Evolutionary conservation across 2,329 filamentous ascomycete genomes (phyloP).

Genomic region (Purpureocillium lavendulum): DNA sequence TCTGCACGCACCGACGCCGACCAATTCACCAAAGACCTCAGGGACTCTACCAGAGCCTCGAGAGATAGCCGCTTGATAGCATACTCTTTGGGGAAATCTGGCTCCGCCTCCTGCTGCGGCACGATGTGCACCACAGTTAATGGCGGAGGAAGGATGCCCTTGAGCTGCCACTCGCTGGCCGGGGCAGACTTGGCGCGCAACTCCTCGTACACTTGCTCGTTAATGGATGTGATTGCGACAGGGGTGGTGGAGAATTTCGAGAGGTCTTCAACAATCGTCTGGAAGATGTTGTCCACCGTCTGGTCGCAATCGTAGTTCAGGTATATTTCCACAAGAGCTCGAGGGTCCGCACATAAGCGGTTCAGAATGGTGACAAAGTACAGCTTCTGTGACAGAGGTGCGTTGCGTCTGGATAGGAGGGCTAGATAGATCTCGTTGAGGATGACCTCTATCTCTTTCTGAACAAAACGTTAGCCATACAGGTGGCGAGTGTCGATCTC

Average conservation of each 20-base stretch:
- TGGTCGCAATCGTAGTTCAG: constrained; percentile 98
- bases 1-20: constrained; percentile 60
- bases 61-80: constrained; percentile 83
- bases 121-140: constrained; percentile 72
- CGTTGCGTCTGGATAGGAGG: constrained; percentile 78
- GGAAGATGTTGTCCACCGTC: constrained; percentile 94
- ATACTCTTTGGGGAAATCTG: constrained; percentile 79
- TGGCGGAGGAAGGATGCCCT: constrained; percentile 77
- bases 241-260: constrained; percentile 78
- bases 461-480: constrained; percentile 16
- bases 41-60: constrained; percentile 78
- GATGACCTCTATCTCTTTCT: constrained; percentile 97
- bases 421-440: constrained; percentile 95
- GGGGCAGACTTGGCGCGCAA: constrained; percentile 54
- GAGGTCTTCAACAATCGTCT: constrained; percentile 87
- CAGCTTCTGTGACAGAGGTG: constrained; percentile 83
- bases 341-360: constrained; percentile 74
- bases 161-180: constrained; percentile 74
- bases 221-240: constrained; percentile 62
- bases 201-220: constrained; percentile 85
- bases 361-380: constrained; percentile 84
- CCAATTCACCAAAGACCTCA: constrained; percentile 90
- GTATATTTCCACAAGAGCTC: constrained; percentile 88
- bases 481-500: neutral
- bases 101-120: constrained; percentile 50